phyloP scores from a whole-genome alignment of 108 stramenopile species.

The Cyclotella baltica region DNA sequence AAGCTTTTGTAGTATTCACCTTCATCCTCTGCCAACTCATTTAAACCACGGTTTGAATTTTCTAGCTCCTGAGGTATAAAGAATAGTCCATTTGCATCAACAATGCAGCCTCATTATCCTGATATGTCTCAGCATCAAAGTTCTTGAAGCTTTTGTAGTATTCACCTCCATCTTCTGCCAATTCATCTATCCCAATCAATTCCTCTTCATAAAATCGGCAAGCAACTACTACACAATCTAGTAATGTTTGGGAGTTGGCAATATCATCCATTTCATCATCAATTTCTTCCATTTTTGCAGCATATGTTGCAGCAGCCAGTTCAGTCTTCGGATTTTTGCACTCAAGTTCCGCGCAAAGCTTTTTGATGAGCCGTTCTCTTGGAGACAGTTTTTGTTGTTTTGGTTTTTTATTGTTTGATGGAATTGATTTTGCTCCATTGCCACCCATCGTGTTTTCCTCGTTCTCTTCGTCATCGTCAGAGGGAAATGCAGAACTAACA shows the following conservation, averaged over 20 bases:
- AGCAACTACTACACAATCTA: constrained; percentile 82
- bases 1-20: constrained; percentile 54
- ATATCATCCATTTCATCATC: constrained; percentile 75
- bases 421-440: constrained; percentile 23
- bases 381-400: constrained; percentile 51
- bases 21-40: neutral
- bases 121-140: constrained; percentile 67
- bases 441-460: constrained; percentile 38
- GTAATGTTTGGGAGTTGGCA: constrained; percentile 60
- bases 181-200: constrained; percentile 46
- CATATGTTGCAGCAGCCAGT: constrained; percentile 67
- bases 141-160: constrained; percentile 49
- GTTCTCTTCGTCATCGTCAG: constrained; percentile 45
- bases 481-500: constrained; percentile 41
- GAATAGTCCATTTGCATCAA: constrained; percentile 85
- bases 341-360: constrained; percentile 67
- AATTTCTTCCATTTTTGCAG: constrained; percentile 68
- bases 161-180: constrained; percentile 59
- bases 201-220: constrained; percentile 79
- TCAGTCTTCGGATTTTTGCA: constrained; percentile 73
- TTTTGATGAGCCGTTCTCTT: constrained; percentile 59
- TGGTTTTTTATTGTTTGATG: constrained; percentile 35
- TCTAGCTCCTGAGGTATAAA: constrained; percentile 56
- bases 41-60: neutral
- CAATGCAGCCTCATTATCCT: constrained; percentile 75